phyloP scores from a whole-genome alignment of 129 eudicot species.

The Flaveria ramosissima region DNA sequence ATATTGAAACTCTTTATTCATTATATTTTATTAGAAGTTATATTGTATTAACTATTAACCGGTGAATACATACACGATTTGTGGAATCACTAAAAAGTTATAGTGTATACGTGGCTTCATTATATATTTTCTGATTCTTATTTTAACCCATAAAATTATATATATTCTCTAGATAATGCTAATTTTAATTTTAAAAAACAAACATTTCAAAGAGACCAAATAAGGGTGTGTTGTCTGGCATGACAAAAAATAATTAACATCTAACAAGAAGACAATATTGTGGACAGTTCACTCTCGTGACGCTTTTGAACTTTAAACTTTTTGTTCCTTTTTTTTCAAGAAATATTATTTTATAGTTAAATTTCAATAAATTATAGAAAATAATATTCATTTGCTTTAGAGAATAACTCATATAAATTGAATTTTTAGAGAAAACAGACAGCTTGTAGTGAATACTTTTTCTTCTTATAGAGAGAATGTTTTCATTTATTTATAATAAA shows the following conservation, averaged over 20 bases:
- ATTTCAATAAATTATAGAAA: neutral
- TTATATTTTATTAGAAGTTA: too few relatives aligned
- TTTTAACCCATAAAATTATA: neutral
- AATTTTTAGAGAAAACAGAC: neutral
- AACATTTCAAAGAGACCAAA: conserved; percentile 14
- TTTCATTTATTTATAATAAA: neutral
- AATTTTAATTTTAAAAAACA: neutral
- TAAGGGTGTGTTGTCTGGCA: conserved; percentile 28
- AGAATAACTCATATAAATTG: neutral
- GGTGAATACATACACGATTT: too few relatives aligned
- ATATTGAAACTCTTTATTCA: too few relatives aligned
- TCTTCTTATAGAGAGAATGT: neutral
- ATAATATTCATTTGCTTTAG: neutral
- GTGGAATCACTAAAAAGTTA: too few relatives aligned
- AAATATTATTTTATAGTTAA: neutral
- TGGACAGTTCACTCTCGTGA: conserved; percentile 38
- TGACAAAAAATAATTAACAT: conserved; percentile 29
- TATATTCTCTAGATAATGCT: neutral
- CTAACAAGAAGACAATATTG: conserved; percentile 28
- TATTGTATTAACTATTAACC: too few relatives aligned
- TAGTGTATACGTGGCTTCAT: too few relatives aligned
- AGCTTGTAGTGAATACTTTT: neutral
- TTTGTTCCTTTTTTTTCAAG: neutral
- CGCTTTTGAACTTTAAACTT: conserved; percentile 18
- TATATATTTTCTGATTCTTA: too few relatives aligned